Conservation (phyloP, 345 rosid species). For the Dimocarpus longan region DNA sequence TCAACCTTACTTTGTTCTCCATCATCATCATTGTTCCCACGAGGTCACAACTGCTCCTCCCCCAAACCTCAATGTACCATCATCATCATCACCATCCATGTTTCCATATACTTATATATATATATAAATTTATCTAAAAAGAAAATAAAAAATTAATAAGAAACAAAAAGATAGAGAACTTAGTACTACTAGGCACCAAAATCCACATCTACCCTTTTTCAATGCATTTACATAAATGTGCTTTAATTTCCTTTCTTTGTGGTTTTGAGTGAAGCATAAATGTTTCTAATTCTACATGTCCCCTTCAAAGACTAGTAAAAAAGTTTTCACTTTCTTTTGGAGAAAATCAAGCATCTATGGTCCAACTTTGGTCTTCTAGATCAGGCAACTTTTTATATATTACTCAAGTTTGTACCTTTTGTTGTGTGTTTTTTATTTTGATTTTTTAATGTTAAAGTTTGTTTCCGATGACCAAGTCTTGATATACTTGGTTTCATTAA, state of each 20-base stretch:
- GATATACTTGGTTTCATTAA: too few species aligned
- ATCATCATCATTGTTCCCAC: slow-evolving; percentile 28
- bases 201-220: neutral
- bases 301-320: neutral
- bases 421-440: too few species aligned
- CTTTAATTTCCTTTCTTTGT: neutral
- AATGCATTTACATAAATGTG: neutral
- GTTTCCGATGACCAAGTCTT: too few species aligned
- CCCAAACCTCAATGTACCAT: slow-evolving; percentile 9
- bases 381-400: neutral
- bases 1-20: slow-evolving; percentile 10
- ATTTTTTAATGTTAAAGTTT: too few species aligned
- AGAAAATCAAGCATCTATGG: neutral
- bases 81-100: slow-evolving; percentile 11
- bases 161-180: neutral
- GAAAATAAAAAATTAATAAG: too few species aligned
- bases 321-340: neutral
- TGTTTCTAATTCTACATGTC: neutral
- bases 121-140: neutral
- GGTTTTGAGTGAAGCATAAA: neutral
- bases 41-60: neutral
- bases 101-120: neutral
- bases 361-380: neutral
- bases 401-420: neutral
- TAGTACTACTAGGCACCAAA: neutral